Evolutionary conservation across 768 basidiomycete genomes (phyloP), one percentile per base, ranked within the genome.

Genomic region (Tephrocybe sp.): DNA sequence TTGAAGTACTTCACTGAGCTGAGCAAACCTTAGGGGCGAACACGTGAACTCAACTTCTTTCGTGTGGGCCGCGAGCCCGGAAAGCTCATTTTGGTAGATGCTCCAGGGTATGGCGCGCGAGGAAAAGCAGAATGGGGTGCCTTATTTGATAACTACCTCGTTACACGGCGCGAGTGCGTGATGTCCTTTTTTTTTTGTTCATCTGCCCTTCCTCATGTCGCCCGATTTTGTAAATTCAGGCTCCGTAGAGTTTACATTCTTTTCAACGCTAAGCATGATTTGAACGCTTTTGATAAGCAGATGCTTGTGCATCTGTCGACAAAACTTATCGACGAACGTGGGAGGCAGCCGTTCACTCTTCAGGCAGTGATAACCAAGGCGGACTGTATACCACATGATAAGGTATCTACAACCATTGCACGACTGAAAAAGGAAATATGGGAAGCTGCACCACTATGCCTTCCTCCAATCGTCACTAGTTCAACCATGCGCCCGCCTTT

Each of bases 71-170:
- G 64, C 2, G 77, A 78, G 5, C 72, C 77, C 21, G 80, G 82
- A 25, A 74, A 79, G 31, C 69, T 88, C 27, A 61, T 89, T 18
- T 66, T 91, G 3, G 88, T 92, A 9, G 90, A 92, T 58, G 77
- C 88, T 11, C 90, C 90, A 2, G 89, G 90, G 13, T 92, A 91
- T 61, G 90, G 90, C 41, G 67, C 74, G 8, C 74, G 86, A 46
- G 88, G 90, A 11, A 76, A 86, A 36, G 73, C 75, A 27, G 86
- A 88, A 65, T 91, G 88, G 88, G 88, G 90, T 1, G 62, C 69
- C 22, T 56, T 88, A 3, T 89, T 91, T 62, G 72, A 86, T 45
- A 65, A 77, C 34, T 91, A 90, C 58, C 53, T 88, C 12, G 61
- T 73, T 45, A 78, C 68, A 31, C 80, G 88, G 15, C 65, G 77